Evolutionary conservation across 2,329 filamentous ascomycete species (phyloP), one percentile per base, ranked within the genome.

Genomic region (Coniosporium tulheliwenetii): DNA sequence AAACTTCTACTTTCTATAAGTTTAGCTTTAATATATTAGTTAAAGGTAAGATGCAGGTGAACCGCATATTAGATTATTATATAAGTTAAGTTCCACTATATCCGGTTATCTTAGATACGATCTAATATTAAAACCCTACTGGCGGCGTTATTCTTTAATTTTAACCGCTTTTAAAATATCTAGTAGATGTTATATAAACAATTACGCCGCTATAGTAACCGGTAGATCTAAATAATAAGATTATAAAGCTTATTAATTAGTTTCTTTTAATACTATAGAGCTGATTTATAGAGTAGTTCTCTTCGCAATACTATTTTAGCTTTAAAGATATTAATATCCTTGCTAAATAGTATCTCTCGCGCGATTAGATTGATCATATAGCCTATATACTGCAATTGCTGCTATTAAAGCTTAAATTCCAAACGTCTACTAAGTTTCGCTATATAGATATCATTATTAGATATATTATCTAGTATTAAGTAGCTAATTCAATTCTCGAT

Each of bases 391-490:
- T 39, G 43, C 14, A 48, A 34, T 36, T 38, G 33, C 2, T 39
- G 26, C 34, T 40, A 31, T 4, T 37, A 12, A 5, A 8, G 10
- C 2, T 36, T 29, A 34, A 46, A 46, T n/a, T 38, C n/a, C 15
- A 42, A 48, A 38, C 42, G 36, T 10, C 39, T 40, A 8, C 36
- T 42, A 5, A 46, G 40, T 7, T 26, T 12, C 8, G 37, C 8
- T 9, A 47, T 12, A 30, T 26, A 40, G 9, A 36, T 41, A 16
- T 36, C 40, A 36, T 49, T 49, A 37, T 43, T 48, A 8, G 13
- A 10, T 10, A 44, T 46, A 30, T 49, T 49, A 43, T 47, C 41
- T 16, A 43, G 38, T 10, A 47, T 42, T 37, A 48, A 47, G 40
- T 43, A 48, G 14, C 41, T 40, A 26, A 49, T 34, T n/a, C 41